Conservation (phyloP, 1,284 basidiomycete genomes). For the Limonomyces culmigenus region DNA sequence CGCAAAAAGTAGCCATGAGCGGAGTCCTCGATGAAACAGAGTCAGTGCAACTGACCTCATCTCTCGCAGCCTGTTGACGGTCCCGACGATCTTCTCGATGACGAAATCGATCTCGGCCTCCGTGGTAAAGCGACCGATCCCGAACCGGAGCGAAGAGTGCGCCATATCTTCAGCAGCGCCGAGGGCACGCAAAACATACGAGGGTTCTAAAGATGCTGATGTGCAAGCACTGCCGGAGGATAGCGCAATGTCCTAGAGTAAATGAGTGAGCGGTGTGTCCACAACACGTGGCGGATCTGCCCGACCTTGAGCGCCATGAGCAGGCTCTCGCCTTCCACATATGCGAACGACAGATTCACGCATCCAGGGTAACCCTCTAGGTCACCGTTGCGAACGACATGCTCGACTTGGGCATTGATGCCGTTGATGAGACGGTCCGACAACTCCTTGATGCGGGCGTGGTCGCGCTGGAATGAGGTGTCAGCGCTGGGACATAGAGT, state of each 20-base stretch:
- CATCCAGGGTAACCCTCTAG: slow-evolving; percentile 79
- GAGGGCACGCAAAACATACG: slow-evolving; percentile 95
- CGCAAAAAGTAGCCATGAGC: not conserved
- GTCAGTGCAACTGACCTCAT: slow-evolving; percentile 34
- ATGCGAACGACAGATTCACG: slow-evolving; percentile 91
- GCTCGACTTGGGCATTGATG: slow-evolving; percentile 73
- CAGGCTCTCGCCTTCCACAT: slow-evolving; percentile 94
- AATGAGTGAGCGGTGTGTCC: slow-evolving; percentile 4
- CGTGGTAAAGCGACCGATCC: slow-evolving; percentile 96
- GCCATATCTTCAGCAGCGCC: slow-evolving; percentile 98
- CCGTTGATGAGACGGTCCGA: slow-evolving; percentile 73
- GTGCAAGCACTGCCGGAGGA: slow-evolving; percentile 98
- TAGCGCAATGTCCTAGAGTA: slow-evolving; percentile 74
- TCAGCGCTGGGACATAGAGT: too few species aligned
- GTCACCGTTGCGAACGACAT: slow-evolving; percentile 92
- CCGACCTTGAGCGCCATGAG: slow-evolving; percentile 96
- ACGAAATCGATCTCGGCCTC: slow-evolving; percentile 96
- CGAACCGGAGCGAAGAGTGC: slow-evolving; percentile 94
- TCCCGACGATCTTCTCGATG: slow-evolving; percentile 73
- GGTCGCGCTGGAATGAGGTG: slow-evolving; percentile 49
- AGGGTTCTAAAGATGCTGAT: slow-evolving; percentile 94
- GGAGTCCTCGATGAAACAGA: not conserved
- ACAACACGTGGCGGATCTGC: slow-evolving; percentile 1
- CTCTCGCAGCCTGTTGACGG: slow-evolving; percentile 62
- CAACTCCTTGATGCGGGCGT: slow-evolving; percentile 58